Evolutionary conservation across 352 stramenopile genomes (phyloP), one percentile per base, ranked within the genome.

Genomic region (Globisporangium carolinianum): DNA sequence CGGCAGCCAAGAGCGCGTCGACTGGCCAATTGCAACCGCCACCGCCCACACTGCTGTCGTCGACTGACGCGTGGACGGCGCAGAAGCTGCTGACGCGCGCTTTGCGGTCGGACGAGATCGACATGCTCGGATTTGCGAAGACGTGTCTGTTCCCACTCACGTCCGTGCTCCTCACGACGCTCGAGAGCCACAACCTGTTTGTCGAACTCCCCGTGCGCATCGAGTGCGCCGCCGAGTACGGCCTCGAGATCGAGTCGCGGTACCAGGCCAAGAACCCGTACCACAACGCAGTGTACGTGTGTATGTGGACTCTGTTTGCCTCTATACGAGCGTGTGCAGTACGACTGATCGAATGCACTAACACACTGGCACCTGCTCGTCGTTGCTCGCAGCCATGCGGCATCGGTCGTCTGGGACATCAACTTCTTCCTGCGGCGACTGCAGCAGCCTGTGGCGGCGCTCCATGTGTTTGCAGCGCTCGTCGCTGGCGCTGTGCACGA

Each of bases 401-500:
- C 79, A 47, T 84, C 78, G 9, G 83, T 91, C 8, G 71, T 88
- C 9, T 89, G 79, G 76, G 79, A 87, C 42, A 68, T 91, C 35
- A 84, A 89, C 54, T 80, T 80, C 18, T 80, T 91, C 42, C 65
- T 92, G 7, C 70, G 66, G 3, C 69, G 71, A 0, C 66, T 89
- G 1, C 65, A 83, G 39, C 62, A 69, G 3, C 56, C 65, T 6
- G 68, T 65, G 12, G 68, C 69, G 6, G 63, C 79, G 0, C 54
- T 87, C 4, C 76, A 92, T 18, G 43, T 87, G 10, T 79, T 90
- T 41, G 84, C 87, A n/a, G 76, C 95, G 11, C 62, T 98, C 1
- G 58, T 98, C 10, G 86, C 91, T n/a, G 90, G 83, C 4, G 72
- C 94, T 2, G 74, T 95, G 32, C 94, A 98, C 62, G 94, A 98